A percentile compares a stretch with the other conserved stretches of the same genome.
These are phyloP conservation scores for Lonicera japonica DNA, from an alignment of 129 eudicot species.

Conservation along the genomic window DNA sequence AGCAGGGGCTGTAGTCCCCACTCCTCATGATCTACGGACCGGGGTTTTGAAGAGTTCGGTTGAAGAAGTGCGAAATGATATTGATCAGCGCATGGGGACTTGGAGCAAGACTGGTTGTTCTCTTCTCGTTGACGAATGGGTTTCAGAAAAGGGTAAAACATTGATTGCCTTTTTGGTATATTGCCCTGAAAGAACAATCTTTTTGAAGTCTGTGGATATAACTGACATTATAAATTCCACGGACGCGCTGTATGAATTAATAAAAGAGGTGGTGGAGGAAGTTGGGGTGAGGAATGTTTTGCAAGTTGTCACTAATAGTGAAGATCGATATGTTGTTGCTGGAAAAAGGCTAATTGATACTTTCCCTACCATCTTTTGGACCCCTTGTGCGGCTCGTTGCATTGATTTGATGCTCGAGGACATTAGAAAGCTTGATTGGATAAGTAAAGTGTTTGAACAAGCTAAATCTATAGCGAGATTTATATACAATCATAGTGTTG, in stretches of 20 bases:
- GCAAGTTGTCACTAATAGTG: constrained; percentile 65
- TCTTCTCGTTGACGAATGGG: constrained; percentile 67
- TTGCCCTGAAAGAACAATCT: constrained; percentile 75
- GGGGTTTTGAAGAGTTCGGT: constrained; percentile 62
- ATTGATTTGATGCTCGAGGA: constrained; percentile 73
- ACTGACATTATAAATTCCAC: constrained; percentile 40
- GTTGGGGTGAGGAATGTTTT: constrained; percentile 75
- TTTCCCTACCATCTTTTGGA: constrained; percentile 71
- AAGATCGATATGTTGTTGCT: constrained; percentile 50
- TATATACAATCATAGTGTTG: constrained; percentile 51
- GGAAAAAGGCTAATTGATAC: constrained; percentile 58
- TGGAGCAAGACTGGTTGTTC: constrained; percentile 86
- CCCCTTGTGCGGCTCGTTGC: constrained; percentile 84
- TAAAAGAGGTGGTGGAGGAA: constrained; percentile 76
- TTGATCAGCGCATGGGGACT: constrained; percentile 46
- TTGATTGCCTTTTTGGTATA: constrained; percentile 55
- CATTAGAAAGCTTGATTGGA: constrained; percentile 63
- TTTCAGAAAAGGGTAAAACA: constrained; percentile 49
- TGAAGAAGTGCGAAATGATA: constrained; percentile 59
- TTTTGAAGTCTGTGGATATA: constrained; percentile 69
- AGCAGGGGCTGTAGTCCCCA: constrained; percentile 45
- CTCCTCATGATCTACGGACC: constrained; percentile 72
- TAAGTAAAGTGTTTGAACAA: constrained; percentile 57
- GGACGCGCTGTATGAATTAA: constrained; percentile 41
- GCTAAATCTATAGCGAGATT: constrained; percentile 75